Evolutionary conservation across 345 rosid species (phyloP), one percentile per base, ranked within the genome.

Genomic region (Streptanthus diversifolius): DNA sequence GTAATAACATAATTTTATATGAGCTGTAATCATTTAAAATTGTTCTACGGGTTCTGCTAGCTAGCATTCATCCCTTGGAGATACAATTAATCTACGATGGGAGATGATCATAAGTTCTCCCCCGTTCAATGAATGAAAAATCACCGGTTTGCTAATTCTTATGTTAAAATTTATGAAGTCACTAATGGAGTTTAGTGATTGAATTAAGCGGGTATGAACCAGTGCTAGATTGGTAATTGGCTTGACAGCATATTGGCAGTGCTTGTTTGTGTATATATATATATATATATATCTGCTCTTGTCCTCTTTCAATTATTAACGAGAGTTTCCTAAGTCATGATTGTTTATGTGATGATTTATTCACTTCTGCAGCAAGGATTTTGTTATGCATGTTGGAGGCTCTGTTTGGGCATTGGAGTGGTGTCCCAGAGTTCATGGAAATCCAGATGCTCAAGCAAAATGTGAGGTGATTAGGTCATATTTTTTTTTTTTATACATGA

Each of bases 321-420:
- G 17, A 33, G 33, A 32, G 19, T 27, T 62, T 25, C 19, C 27
- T 63, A 25, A 25, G 18, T 62, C 62, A 18, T 24, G 40, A 55
- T 56, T 19, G 32, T 35, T 71, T 66, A 36, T 51, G 66, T 62
- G 54, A 58, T 37, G 51, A 49, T 37, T 37, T 54, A 19, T 25
- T 60, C 40, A 65, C 73, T 24, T 83, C 60, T 81, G 82, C 95
- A 87, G 99, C 81, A 86, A 85, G 56, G 99, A 91, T 68, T 90
- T 88, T 70, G 79, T 91, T 41, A 82, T 90, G 86, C 79, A 85
- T 59, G 88, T 85, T 74, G 97, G 99, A 68, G 99, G 98, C 40
- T 82, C 95, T 52, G 88, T 88, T 80, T 95, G 90, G 98, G 91
- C 87, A 54, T 61, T 95, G 79, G 96, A 95, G 82, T 91, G 99